phyloP scores from a whole-genome alignment of 768 basidiomycete genomes.

The Cantharellus cinnabarinus region DNA sequence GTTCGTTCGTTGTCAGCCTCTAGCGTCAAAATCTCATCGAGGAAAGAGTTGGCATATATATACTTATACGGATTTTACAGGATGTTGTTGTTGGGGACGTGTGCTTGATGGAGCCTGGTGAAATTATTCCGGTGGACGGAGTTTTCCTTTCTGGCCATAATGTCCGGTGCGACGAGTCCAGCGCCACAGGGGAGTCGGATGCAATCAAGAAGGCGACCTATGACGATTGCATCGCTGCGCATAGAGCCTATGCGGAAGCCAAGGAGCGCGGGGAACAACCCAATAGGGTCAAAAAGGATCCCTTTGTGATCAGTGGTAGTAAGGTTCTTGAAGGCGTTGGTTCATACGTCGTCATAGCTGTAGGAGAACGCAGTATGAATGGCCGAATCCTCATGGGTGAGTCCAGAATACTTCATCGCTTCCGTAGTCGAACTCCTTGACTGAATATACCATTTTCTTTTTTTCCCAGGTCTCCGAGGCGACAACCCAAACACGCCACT shows the following conservation, averaged over 20 bases:
- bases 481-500: slow-evolving; percentile 82
- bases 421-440: too few species aligned
- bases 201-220: slow-evolving; percentile 77
- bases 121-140: slow-evolving; percentile 91
- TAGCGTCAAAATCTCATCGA: too few species aligned
- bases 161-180: slow-evolving; percentile 88
- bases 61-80: slow-evolving; percentile 17
- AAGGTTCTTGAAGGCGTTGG: slow-evolving; percentile 94
- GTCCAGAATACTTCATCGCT: slow-evolving; percentile 10
- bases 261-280: slow-evolving; percentile 14
- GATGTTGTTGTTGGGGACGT: slow-evolving; percentile 90
- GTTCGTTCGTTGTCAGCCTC: slow-evolving; percentile 26
- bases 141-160: slow-evolving; percentile 85
- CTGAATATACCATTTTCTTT: neutral
- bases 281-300: slow-evolving; percentile 46
- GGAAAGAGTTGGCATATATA: too few species aligned
- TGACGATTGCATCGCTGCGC: slow-evolving; percentile 43
- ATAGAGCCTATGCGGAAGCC: slow-evolving; percentile 16
- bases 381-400: slow-evolving; percentile 95
- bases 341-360: slow-evolving; percentile 75
- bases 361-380: slow-evolving; percentile 85
- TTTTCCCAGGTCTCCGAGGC: slow-evolving; percentile 49
- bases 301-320: slow-evolving; percentile 77
- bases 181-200: slow-evolving; percentile 92
- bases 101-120: slow-evolving; percentile 80